Percentiles rank a stretch among this genome's conserved stretches.
These are phyloP conservation scores for cucumber (Cucumis sativus) DNA, from an alignment of 306 rosid species.

Conservation along the genomic window Cucumber_9930_V3 NC_026657.2:30023501-30024000, in stretches of 20 bases:
- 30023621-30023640: neutral
- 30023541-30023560: constrained; percentile 3
- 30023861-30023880: too few species aligned
- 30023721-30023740: neutral
- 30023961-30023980: too few species aligned
- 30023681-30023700: neutral
- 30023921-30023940: too few species aligned
- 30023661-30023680: neutral
- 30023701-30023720: constrained; percentile 5
- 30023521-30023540: neutral
- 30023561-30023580: neutral
- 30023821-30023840: neutral
- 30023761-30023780: neutral
- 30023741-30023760: constrained; percentile 17
- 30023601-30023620: neutral
- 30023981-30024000: too few species aligned
- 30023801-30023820: neutral
- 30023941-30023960: too few species aligned
- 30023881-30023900: too few species aligned
- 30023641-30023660: neutral
- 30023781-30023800: neutral
- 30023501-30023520: neutral
- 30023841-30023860: neutral
- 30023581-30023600: neutral
- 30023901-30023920: too few species aligned